Conservation (phyloP, 1,284 basidiomycete genomes). For the Peniophora sp. region DNA sequence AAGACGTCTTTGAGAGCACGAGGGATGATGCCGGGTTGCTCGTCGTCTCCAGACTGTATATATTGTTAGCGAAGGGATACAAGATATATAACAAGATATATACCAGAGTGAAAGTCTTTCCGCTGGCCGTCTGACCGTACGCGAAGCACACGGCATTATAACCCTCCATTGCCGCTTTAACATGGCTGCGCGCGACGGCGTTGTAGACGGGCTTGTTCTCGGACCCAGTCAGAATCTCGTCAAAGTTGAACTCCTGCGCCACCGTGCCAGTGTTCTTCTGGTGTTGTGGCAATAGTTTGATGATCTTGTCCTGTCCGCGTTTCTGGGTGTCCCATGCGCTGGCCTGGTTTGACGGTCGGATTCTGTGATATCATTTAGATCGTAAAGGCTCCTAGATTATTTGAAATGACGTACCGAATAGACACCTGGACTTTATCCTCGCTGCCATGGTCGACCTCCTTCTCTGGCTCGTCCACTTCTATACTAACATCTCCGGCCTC, state of each 20-base stretch:
- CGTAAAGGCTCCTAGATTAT: too few relatives aligned
- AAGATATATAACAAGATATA: conserved; percentile 1
- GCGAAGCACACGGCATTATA: conserved; percentile 95
- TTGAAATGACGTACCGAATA: conserved; percentile 47
- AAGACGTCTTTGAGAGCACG: conserved; percentile 85
- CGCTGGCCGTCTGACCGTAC: conserved; percentile 86
- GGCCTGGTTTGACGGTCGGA: conserved; percentile 54
- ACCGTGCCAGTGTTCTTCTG: conserved; percentile 36
- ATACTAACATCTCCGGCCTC: conserved; percentile 60
- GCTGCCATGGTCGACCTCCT: conserved; percentile 44
- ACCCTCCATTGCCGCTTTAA: conserved; percentile 91
- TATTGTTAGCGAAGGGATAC: conserved; percentile 5
- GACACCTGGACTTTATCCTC: conserved; percentile 87
- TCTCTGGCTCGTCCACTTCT: conserved; percentile 52
- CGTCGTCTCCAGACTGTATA: conserved; percentile 59
- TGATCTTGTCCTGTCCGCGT: conserved; percentile 28
- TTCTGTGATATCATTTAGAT: conserved; percentile 33
- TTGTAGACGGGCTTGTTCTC: conserved; percentile 84
- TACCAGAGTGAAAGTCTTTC: conserved; percentile 90
- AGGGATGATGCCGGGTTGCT: conserved; percentile 92
- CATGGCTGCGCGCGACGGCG: conserved; percentile 79
- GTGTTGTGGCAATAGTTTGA: conserved; percentile 53
- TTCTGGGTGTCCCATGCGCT: conserved; percentile 48
- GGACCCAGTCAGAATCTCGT: conserved; percentile 75
- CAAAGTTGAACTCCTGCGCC: conserved; percentile 57